phyloP scores from a whole-genome alignment of 2,329 filamentous ascomycete species.

The Rutstroemia sydowiana region DNA sequence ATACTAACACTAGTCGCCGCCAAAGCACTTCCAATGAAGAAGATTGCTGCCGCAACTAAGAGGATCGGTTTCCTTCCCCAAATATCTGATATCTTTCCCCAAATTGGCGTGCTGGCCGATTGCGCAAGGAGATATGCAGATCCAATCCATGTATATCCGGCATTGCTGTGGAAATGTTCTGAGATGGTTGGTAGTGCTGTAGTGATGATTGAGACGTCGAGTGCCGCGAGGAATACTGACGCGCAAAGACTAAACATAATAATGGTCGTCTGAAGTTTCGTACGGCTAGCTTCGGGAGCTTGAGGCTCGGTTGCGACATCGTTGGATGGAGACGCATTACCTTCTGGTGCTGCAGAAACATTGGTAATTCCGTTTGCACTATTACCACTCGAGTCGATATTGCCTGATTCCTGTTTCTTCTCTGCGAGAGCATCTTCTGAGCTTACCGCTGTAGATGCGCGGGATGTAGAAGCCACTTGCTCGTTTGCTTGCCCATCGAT shows the following conservation, averaged over 20 bases:
- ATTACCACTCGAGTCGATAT: too few species aligned
- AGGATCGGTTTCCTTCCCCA: conserved; percentile 50
- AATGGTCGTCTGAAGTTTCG: conserved; percentile 25
- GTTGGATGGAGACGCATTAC: not conserved
- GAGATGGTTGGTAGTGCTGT: conserved; percentile 45
- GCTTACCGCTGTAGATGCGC: not conserved
- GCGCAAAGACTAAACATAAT: conserved; percentile 29
- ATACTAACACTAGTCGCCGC: conserved; percentile 40
- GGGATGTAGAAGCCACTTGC: not conserved
- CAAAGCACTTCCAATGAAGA: conserved; percentile 45
- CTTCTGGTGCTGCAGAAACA: too few species aligned
- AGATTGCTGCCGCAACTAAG: conserved; percentile 40
- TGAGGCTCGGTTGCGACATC: not conserved
- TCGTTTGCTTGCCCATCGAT: not conserved
- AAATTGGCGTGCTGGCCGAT: conserved; percentile 55
- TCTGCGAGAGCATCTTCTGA: too few species aligned
- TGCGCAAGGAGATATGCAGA: conserved; percentile 64
- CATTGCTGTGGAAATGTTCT: conserved; percentile 40
- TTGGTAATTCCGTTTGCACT: too few species aligned
- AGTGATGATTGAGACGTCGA: not conserved
- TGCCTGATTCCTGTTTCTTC: too few species aligned
- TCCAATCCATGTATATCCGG: conserved; percentile 67
- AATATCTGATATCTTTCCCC: conserved; percentile 56
- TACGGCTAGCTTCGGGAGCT: conserved; percentile 26
- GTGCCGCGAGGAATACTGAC: conserved; percentile 14